Evolutionary conservation across 768 basidiomycete genomes (phyloP).

Genomic region (Calocera viscosa): DNA sequence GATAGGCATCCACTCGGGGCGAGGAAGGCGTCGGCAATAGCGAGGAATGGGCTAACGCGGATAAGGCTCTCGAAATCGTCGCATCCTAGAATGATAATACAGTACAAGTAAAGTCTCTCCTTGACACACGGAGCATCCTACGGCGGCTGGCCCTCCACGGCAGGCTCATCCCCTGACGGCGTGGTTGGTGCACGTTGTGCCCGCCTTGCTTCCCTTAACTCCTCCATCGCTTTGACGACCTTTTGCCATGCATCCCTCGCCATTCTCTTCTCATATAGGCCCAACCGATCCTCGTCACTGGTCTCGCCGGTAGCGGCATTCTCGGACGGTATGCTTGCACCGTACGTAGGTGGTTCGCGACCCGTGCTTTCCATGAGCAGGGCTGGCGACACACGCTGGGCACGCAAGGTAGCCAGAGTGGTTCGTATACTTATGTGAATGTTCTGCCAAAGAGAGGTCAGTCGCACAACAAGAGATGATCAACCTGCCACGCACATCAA

Average conservation of each 20-base stretch:
- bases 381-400: slow-evolving; percentile 74
- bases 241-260: slow-evolving; percentile 69
- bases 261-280: slow-evolving; percentile 63
- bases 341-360: slow-evolving; percentile 65
- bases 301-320: slow-evolving; percentile 21
- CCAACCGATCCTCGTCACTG: slow-evolving; percentile 32
- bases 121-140: not conserved
- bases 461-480: not conserved
- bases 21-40: slow-evolving; percentile 24
- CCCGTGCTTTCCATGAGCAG: slow-evolving; percentile 71
- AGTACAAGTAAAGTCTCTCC: not conserved
- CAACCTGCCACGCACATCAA: slow-evolving; percentile 46
- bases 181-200: not conserved
- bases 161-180: not conserved
- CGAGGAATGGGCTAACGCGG: slow-evolving; percentile 42
- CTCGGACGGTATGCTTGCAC: slow-evolving; percentile 51
- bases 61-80: slow-evolving; percentile 44
- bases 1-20: slow-evolving; percentile 34
- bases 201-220: slow-evolving; percentile 40
- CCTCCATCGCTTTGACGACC: slow-evolving; percentile 52
- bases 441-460: slow-evolving; percentile 32
- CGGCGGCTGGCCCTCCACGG: not conserved
- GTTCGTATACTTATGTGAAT: slow-evolving; percentile 67
- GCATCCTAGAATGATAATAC: slow-evolving; percentile 29
- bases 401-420: slow-evolving; percentile 65